These are phyloP conservation scores for Aspergillus jensenii DNA, from an alignment of 2,329 filamentous ascomycete species.

Conservation along the genomic window DNA sequence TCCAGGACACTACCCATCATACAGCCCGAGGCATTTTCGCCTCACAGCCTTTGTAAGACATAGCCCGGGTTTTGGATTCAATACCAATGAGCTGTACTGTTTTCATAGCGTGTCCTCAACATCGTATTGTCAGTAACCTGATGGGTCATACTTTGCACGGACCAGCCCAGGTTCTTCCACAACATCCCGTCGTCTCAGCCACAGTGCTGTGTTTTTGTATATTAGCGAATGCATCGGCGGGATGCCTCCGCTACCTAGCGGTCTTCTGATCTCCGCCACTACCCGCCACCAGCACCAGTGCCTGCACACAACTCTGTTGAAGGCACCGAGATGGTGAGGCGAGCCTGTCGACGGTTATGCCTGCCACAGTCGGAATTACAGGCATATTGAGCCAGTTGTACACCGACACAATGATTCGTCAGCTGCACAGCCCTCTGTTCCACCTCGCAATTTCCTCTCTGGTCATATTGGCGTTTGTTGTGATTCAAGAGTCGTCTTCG, in stretches of 20 bases:
- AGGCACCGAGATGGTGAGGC: too few relatives aligned
- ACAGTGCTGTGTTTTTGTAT: background rate
- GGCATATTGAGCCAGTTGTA: background rate
- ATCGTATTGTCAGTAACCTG: too few relatives aligned
- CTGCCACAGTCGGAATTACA: background rate
- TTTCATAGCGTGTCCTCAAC: background rate
- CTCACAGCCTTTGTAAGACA: background rate
- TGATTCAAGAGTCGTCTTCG: too few relatives aligned
- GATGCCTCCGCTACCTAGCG: background rate
- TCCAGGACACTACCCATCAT: background rate
- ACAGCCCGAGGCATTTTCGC: background rate
- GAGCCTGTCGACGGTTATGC: background rate
- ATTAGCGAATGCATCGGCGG: background rate
- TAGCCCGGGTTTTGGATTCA: background rate
- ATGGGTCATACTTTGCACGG: too few relatives aligned
- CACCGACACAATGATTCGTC: background rate
- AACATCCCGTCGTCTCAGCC: background rate
- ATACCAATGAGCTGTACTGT: background rate
- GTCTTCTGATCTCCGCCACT: background rate
- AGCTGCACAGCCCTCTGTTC: conserved; percentile 1
- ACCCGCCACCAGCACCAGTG: background rate
- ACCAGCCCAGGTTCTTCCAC: background rate
- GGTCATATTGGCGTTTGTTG: too few relatives aligned
- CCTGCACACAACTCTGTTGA: too few relatives aligned
- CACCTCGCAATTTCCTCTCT: background rate